Evolutionary conservation across 2,329 filamentous ascomycete species (phyloP), one percentile per base, ranked within the genome.

Genomic region (Mollisia scopiformis): DNA sequence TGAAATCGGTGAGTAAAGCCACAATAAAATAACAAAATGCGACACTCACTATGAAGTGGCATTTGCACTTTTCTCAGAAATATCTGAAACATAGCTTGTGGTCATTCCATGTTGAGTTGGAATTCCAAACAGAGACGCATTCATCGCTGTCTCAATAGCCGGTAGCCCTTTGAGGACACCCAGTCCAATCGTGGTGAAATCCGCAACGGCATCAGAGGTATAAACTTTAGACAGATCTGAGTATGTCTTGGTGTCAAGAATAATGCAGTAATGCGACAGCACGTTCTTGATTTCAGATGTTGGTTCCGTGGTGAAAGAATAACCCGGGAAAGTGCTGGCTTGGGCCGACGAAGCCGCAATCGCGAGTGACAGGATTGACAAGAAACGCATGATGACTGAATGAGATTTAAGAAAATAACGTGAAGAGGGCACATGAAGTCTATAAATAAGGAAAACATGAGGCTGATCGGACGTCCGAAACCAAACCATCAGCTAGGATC

Each of bases 201-300:
- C 33, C 14, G 53, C 53, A 13, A 43, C 27, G 6, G 53, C 39
- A 46, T 55, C 53, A 2, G 53, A 2, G 11, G 39, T 55, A 19
- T 46, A 55, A n/a, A 55, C n/a, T 16, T 14, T 28, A 25, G 53
- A 46, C 3, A 55, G 39, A 30, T 55, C 53, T 11, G 53, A 21
- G 28, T 43, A 55, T 21, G 23, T 55, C 39, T 55, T 55, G 25
- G 53, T 55, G 13, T 55, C 53, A 25, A 55, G 53, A 16, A 55
- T 55, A 10, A 55, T 55, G 27, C 35, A 46, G n/a, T 55, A 55
- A 33, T 55, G 37, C 11, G 35, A 35, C 1, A 55, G 53, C 8
- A 46, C 23, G 16, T 55, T 55, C n/a, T 33, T 28, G 19, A 55
- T 55, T 16, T 19, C 21, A 13, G 35, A 30, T n/a, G 23, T n/a